These are phyloP conservation scores for Porphyrellus cyaneotinctus DNA, from an alignment of 768 basidiomycete species.

Conservation along the genomic window DNA sequence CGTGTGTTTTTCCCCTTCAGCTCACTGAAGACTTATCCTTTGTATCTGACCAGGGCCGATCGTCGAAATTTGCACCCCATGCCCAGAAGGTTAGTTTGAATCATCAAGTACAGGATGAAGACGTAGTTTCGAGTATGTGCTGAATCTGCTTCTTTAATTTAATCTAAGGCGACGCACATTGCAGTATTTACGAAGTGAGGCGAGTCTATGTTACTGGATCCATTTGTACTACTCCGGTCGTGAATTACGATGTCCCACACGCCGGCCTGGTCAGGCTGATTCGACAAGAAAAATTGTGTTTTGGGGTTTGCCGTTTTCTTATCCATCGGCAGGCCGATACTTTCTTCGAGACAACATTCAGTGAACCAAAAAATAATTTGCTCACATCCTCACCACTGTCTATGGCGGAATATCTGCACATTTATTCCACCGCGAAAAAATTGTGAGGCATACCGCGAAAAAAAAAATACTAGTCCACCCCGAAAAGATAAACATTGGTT, in stretches of 20 bases:
- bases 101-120: slow-evolving; percentile 84
- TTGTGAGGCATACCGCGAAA: too few species aligned
- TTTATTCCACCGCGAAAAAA: too few species aligned
- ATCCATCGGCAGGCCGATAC: too few species aligned
- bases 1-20: neutral
- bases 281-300: too few species aligned
- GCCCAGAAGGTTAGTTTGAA: slow-evolving; percentile 88
- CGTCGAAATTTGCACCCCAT: slow-evolving; percentile 89
- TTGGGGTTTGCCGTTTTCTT: too few species aligned
- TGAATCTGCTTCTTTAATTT: neutral
- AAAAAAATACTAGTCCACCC: too few species aligned
- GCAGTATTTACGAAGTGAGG: slow-evolving; percentile 32
- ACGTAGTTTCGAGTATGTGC: slow-evolving; percentile 81
- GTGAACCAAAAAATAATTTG: too few species aligned
- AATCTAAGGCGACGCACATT: neutral
- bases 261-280: neutral
- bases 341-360: too few species aligned
- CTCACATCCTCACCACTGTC: too few species aligned
- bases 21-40: neutral
- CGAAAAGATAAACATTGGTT: too few species aligned
- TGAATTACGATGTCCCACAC: neutral
- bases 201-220: neutral
- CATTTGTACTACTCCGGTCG: neutral
- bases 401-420: too few species aligned
- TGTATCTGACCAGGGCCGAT: slow-evolving; percentile 62